Evolutionary conservation across 495 filamentous ascomycete species (phyloP).

Genomic region (Neurospora intermedia): DNA sequence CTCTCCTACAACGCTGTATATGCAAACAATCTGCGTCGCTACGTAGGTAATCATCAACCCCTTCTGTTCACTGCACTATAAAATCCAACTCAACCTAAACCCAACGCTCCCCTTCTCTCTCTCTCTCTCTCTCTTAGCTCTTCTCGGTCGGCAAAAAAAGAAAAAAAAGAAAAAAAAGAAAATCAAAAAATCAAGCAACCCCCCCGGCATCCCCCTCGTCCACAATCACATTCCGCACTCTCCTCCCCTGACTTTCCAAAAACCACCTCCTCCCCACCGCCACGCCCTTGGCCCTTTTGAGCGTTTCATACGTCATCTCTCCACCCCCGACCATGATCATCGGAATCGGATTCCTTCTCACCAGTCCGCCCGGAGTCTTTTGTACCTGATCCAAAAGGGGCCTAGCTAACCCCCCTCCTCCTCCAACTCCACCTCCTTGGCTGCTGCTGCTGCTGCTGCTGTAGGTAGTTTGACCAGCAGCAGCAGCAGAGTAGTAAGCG

Average conservation of each 20-base stretch:
- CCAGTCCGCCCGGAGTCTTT: conserved; percentile 57
- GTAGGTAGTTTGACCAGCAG: conserved; percentile 17
- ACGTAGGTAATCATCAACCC: neutral
- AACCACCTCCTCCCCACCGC: conserved; percentile 69
- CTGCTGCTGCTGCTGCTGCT: conserved; percentile 26
- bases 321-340: conserved; percentile 82
- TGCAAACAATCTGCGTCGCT: neutral
- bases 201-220: conserved; percentile 21
- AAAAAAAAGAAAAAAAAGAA: too few relatives aligned
- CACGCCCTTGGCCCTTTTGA: conserved; percentile 49
- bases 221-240: conserved; percentile 74
- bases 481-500: conserved; percentile 1
- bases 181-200: neutral
- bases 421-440: neutral
- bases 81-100: neutral
- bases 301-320: conserved; percentile 50
- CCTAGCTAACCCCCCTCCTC: conserved; percentile 28
- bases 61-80: neutral
- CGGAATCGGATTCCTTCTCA: conserved; percentile 60
- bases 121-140: too few relatives aligned
- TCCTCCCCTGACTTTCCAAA: conserved; percentile 69
- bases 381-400: conserved; percentile 73
- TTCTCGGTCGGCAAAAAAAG: too few relatives aligned
- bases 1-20: neutral
- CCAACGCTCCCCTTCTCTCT: neutral